Base-by-base conservation (phyloP, 2,329 filamentous ascomycete species). In the Fusarium decemcellulare region DNA sequence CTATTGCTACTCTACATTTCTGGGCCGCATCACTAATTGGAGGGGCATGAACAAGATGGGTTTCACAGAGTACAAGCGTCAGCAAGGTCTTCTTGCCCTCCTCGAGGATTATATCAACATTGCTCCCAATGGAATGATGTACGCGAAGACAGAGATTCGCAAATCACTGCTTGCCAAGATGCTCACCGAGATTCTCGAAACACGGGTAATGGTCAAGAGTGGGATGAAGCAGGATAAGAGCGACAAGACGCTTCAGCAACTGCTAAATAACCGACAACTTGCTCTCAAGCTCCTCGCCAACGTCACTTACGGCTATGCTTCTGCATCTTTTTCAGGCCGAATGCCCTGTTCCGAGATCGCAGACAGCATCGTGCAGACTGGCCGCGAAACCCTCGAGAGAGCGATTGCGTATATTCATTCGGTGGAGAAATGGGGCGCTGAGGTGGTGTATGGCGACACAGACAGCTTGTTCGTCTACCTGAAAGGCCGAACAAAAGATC, bases 291-390 rank as follows among this genome's bases (percentile, higher is more conserved):
- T 99, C 8, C 93, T 99, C 40, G 96, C 96, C n/a, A 99, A 99
- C 74, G 96, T 99, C 71, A 99, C 96, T 0, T 99, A 99, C 76
- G 96, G 96, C 11, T 99, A 99, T 80, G 96, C 96, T 0, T 98
- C 96, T 4, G 96, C 96, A 0, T 97, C 94, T 0, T 99, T 98
- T 79, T 98, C 95, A 0, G 96, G 96, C 0, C 90, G 96, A 27
- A 98, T 99, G 96, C 96, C 96, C 0, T 99, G 96, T 79, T 94
- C 94, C 1, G 96, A 99, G 79, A 97, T 99, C 68, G 96, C 96
- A 8, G 96, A 99, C 81, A 97, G 94, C 79, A 99, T 99, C 74
- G 96, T 99, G 0, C 95, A 99, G 79, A 97, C 95, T 0, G 96
- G 93, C 1, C 90, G 96, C 12, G 96, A 99, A 80, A 99, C 95